A percentile compares a stretch with the other conserved stretches of the same genome.
Conservation (phyloP, 495 filamentous ascomycete genomes). For the Hypomontagnella monticulosa region DNA sequence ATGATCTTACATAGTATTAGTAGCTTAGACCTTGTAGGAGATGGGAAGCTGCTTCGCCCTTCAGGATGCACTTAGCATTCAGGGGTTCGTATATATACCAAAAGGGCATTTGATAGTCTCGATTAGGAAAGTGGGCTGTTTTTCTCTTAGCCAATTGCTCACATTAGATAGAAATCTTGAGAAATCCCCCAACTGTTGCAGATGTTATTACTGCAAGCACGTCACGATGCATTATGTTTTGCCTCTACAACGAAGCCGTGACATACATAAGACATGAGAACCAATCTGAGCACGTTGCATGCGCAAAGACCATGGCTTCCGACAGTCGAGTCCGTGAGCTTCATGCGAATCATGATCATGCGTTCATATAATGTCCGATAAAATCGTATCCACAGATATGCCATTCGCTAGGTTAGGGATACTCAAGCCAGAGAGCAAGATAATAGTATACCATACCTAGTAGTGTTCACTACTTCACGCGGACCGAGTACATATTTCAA, state of each 20-base stretch:
- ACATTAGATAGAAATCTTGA: neutral
- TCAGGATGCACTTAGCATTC: neutral
- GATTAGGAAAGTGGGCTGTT: constrained; percentile 24
- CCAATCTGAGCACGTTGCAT: neutral
- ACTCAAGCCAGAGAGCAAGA: too few species aligned
- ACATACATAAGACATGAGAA: neutral
- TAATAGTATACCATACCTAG: too few species aligned
- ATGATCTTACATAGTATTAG: constrained; percentile 1
- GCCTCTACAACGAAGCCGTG: neutral
- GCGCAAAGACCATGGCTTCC: neutral
- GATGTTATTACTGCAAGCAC: constrained; percentile 2
- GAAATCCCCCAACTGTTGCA: constrained; percentile 8
- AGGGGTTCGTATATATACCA: constrained; percentile 17
- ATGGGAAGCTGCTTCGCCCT: constrained; percentile 22
- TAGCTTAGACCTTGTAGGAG: neutral
- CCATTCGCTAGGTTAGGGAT: too few species aligned
- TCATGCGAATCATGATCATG: too few species aligned
- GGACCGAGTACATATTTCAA: too few species aligned
- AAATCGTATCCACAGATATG: too few species aligned
- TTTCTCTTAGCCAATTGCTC: constrained; percentile 12
- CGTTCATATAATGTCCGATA: too few species aligned
- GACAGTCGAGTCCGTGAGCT: too few species aligned
- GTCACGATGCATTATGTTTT: constrained; percentile 15
- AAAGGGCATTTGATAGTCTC: neutral
- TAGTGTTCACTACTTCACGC: too few species aligned